Evolutionary conservation across 768 basidiomycete genomes (phyloP).

Genomic region (Pisolithus tinctorius): DNA sequence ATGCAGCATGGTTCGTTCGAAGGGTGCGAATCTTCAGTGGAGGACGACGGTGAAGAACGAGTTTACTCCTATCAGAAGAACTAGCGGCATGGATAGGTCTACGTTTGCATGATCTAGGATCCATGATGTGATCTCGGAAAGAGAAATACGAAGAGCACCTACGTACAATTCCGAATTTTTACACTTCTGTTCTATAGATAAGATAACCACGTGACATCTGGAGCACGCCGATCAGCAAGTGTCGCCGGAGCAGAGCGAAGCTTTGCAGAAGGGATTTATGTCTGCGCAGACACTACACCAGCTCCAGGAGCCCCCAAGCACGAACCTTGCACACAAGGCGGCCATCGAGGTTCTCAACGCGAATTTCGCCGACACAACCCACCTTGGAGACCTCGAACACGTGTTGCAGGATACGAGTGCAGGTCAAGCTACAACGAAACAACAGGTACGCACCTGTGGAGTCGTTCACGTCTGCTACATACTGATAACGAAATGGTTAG

Average conservation of each 20-base stretch:
- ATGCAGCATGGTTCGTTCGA: constrained; percentile 26
- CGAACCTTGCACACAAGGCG: constrained; percentile 29
- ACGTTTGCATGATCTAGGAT: constrained; percentile 9
- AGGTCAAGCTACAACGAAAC: constrained; percentile 34
- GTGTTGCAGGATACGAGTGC: constrained; percentile 37
- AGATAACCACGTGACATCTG: constrained; percentile 21
- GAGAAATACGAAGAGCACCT: background rate
- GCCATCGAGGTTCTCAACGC: constrained; percentile 36
- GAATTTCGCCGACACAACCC: constrained; percentile 40
- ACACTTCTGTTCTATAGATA: constrained; percentile 1
- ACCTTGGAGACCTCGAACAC: constrained; percentile 42
- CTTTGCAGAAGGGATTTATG: constrained; percentile 19
- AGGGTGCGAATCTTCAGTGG: constrained; percentile 18
- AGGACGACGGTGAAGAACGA: constrained; percentile 18
- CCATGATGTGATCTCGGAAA: background rate
- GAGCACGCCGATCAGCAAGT: background rate
- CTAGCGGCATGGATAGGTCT: constrained; percentile 28
- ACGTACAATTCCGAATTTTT: background rate
- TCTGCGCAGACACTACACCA: constrained; percentile 39
- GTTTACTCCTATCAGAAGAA: constrained; percentile 37
- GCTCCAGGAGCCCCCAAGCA: constrained; percentile 45
- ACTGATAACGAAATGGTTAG: constrained; percentile 39
- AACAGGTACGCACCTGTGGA: constrained; percentile 35
- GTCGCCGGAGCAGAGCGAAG: background rate
- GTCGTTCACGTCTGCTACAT: constrained; percentile 8